Percentiles rank a stretch among this genome's conserved stretches.
Evolutionary conservation across 768 basidiomycete species (phyloP).

Genomic region (Suillus clintonianus): DNA sequence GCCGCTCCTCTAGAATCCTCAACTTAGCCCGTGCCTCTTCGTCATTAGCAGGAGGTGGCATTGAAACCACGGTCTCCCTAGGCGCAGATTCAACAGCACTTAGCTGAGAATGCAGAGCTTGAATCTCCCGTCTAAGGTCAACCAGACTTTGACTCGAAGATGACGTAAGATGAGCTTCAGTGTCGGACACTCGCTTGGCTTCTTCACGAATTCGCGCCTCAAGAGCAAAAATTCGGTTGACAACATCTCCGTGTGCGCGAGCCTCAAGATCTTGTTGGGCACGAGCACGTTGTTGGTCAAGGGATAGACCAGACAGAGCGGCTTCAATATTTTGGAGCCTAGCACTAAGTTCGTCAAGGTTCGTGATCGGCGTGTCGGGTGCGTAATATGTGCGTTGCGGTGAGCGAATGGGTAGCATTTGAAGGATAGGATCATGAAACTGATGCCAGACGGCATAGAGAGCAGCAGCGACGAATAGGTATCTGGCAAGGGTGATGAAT

Average conservation of each 20-base stretch:
- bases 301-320: slow-evolving; percentile 59
- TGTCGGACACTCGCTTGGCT: slow-evolving; percentile 51
- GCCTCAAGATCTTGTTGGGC: slow-evolving; percentile 54
- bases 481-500: slow-evolving; percentile 38
- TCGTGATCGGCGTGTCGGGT: slow-evolving; percentile 61
- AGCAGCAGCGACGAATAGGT: slow-evolving; percentile 42
- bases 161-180: slow-evolving; percentile 49
- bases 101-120: slow-evolving; percentile 48
- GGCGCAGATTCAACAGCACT: slow-evolving; percentile 28
- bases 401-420: slow-evolving; percentile 35
- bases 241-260: slow-evolving; percentile 51
- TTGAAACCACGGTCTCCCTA: slow-evolving; percentile 17
- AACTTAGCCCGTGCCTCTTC: slow-evolving; percentile 60
- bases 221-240: slow-evolving; percentile 54
- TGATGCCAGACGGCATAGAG: slow-evolving; percentile 47
- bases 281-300: slow-evolving; percentile 53
- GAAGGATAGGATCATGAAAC: slow-evolving; percentile 38
- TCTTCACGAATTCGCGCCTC: slow-evolving; percentile 53
- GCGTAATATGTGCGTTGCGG: slow-evolving; percentile 44
- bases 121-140: slow-evolving; percentile 57
- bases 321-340: slow-evolving; percentile 67
- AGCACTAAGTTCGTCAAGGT: slow-evolving; percentile 64
- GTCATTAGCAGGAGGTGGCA: slow-evolving; percentile 37
- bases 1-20: slow-evolving; percentile 59
- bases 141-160: slow-evolving; percentile 47